These are phyloP conservation scores for Aspergillus mulundensis DNA, from an alignment of 495 filamentous ascomycete species.

Conservation along the genomic window DNA sequence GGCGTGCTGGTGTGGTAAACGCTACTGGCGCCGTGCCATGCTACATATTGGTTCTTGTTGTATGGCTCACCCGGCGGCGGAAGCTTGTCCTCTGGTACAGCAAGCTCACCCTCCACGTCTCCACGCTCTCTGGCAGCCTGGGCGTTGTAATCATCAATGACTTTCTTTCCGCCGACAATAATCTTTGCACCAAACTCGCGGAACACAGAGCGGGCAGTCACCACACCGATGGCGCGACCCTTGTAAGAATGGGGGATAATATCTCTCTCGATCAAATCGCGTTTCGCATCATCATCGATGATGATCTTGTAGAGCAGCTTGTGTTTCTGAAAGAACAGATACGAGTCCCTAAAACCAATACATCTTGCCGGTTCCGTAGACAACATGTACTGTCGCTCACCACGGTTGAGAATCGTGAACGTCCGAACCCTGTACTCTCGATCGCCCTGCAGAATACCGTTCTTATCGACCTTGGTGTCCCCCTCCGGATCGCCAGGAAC, in stretches of 20 bases:
- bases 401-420: slow-evolving; percentile 81
- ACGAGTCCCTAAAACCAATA: slow-evolving; percentile 94
- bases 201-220: slow-evolving; percentile 94
- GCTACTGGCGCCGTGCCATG: slow-evolving; percentile 93
- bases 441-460: slow-evolving; percentile 72
- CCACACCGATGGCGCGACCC: slow-evolving; percentile 93
- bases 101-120: slow-evolving; percentile 82
- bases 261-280: slow-evolving; percentile 86
- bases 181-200: slow-evolving; percentile 94
- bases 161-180: slow-evolving; percentile 79
- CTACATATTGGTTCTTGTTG: slow-evolving; percentile 94
- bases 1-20: slow-evolving; percentile 87
- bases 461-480: slow-evolving; percentile 87
- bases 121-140: slow-evolving; percentile 71
- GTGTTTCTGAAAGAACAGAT: slow-evolving; percentile 98
- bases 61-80: slow-evolving; percentile 69
- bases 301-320: slow-evolving; percentile 93
- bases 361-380: slow-evolving; percentile 95
- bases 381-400: slow-evolving; percentile 91
- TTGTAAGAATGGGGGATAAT: slow-evolving; percentile 98
- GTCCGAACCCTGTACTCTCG: slow-evolving; percentile 92
- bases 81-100: slow-evolving; percentile 77
- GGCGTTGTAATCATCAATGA: slow-evolving; percentile 88
- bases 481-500: slow-evolving; percentile 84
- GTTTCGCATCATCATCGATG: slow-evolving; percentile 87